phyloP scores from a whole-genome alignment of 2,329 filamentous ascomycete species.

The Fusarium sterilihyphosum region DNA sequence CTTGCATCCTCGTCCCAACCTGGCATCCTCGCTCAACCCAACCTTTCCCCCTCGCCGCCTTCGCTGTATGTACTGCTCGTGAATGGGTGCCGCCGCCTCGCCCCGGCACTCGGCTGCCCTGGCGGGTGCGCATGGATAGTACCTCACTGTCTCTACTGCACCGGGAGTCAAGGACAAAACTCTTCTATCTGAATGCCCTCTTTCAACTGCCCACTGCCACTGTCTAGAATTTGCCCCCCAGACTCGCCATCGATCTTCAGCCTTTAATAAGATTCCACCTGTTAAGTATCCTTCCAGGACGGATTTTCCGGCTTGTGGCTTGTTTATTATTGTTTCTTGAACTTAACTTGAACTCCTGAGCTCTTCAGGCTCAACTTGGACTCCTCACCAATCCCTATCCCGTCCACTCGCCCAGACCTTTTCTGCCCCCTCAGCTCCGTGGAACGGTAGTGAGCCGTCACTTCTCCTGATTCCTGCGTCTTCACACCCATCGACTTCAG shows the following conservation, averaged over 20 bases:
- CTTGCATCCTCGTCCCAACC: conserved; percentile 29
- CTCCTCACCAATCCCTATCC: not conserved
- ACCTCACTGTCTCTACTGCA: not conserved
- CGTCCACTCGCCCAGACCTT: not conserved
- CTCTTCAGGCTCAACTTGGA: conserved; percentile 2
- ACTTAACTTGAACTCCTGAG: not conserved
- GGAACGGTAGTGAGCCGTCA: conserved; percentile 1
- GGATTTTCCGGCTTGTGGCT: conserved; percentile 8
- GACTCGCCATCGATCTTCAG: conserved; percentile 17
- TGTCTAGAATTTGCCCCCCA: conserved; percentile 17
- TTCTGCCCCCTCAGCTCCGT: not conserved
- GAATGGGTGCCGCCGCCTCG: conserved; percentile 13
- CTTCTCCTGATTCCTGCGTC: conserved; percentile 9
- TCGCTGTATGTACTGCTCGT: not conserved
- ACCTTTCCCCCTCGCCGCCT: conserved; percentile 23
- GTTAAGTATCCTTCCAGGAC: conserved; percentile 20
- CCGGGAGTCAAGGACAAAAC: conserved; percentile 14
- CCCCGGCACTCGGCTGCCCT: conserved; percentile 34
- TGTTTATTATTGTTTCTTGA: conserved; percentile 6
- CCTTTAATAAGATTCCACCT: not conserved
- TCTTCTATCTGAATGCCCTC: conserved; percentile 32
- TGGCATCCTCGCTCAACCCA: conserved; percentile 22
- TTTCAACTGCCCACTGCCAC: conserved; percentile 1
- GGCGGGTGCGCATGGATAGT: conserved; percentile 4
- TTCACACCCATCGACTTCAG: conserved; percentile 19